Conservation (phyloP, 2,329 filamentous ascomycete species). For the Rhynchosporium agropyri region DNA sequence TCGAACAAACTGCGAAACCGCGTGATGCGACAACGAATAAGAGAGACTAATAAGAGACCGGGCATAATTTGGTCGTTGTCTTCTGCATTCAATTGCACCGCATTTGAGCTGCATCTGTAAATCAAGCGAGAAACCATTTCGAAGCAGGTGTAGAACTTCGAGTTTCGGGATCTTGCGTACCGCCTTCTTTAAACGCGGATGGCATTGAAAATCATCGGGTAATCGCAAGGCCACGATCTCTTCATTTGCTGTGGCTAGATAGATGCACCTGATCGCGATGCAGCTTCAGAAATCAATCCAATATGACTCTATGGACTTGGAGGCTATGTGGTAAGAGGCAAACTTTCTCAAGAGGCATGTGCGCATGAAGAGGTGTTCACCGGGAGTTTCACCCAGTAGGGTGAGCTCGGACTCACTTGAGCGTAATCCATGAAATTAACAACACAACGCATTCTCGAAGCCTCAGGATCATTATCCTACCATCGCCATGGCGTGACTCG, state of each 20-base stretch:
- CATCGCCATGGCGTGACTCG: not conserved
- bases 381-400: not conserved
- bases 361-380: not conserved
- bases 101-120: not conserved
- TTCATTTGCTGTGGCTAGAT: too few species aligned
- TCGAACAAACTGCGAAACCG: constrained; percentile 8
- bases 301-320: not conserved
- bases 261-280: not conserved
- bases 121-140: not conserved
- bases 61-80: not conserved
- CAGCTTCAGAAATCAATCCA: not conserved
- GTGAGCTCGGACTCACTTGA: not conserved
- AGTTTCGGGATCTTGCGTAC: not conserved
- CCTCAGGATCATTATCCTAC: not conserved
- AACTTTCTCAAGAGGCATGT: not conserved
- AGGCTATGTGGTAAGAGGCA: too few species aligned
- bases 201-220: not conserved
- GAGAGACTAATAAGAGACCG: not conserved
- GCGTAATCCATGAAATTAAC: constrained; percentile 2
- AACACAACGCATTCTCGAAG: constrained; percentile 1
- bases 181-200: too few species aligned
- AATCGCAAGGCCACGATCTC: not conserved
- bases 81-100: not conserved
- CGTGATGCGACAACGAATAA: constrained; percentile 5
- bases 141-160: not conserved